Percentiles rank a stretch among this genome's conserved stretches.
These are phyloP conservation scores for Hymenotorrendiella dingleyae DNA, from an alignment of 2,329 filamentous ascomycete species.

Conservation along the genomic window DNA sequence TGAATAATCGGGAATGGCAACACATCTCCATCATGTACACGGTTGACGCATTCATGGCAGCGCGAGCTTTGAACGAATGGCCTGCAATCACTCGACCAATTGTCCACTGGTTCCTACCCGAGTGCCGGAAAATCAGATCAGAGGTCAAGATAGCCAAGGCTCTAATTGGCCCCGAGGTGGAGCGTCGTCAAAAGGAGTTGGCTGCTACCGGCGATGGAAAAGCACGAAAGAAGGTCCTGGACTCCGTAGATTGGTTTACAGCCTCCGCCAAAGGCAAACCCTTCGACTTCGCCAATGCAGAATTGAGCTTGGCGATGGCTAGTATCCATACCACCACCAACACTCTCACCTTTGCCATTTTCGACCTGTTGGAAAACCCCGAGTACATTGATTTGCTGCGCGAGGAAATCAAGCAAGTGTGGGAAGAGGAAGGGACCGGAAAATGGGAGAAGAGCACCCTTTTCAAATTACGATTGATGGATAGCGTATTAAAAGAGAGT, in stretches of 20 bases:
- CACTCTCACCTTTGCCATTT: constrained; percentile 43
- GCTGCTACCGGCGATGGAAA: constrained; percentile 12
- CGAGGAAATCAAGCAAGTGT: constrained; percentile 33
- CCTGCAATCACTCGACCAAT: constrained; percentile 37
- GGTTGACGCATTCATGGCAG: constrained; percentile 33
- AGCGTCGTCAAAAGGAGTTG: constrained; percentile 9
- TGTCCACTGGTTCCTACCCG: constrained; percentile 39
- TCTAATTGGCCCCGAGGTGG: constrained; percentile 29
- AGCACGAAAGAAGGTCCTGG: constrained; percentile 26
- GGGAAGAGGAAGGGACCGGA: constrained; percentile 32
- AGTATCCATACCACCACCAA: constrained; percentile 46
- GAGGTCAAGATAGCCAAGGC: constrained; percentile 33
- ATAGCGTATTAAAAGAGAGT: constrained; percentile 36
- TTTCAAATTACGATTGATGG: constrained; percentile 29
- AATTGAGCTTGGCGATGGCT: constrained; percentile 38
- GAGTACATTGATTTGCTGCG: constrained; percentile 32
- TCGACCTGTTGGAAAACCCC: constrained; percentile 43
- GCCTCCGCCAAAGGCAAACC: constrained; percentile 31
- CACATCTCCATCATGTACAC: constrained; percentile 39
- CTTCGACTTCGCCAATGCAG: constrained; percentile 31
- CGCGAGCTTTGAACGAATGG: constrained; percentile 35
- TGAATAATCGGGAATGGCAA: constrained; percentile 43
- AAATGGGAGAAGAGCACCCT: constrained; percentile 24
- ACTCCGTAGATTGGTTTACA: constrained; percentile 40
- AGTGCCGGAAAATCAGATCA: constrained; percentile 33